These are phyloP conservation scores for Galerina sulciceps DNA, from an alignment of 768 basidiomycete genomes.

Conservation along the genomic window DNA sequence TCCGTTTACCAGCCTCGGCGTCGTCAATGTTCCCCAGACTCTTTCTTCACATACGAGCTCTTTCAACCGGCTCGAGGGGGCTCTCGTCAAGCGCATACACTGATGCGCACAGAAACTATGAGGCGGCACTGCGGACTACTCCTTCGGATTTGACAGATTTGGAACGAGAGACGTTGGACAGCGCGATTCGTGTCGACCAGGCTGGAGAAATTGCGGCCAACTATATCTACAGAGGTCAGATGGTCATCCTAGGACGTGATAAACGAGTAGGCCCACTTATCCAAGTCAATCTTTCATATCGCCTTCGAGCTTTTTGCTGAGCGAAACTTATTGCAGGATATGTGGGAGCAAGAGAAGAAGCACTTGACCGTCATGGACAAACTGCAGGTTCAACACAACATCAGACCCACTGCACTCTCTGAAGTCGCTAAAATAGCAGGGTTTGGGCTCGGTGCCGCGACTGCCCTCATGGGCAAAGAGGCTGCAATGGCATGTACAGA, in stretches of 20 bases:
- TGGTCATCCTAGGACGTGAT: constrained; percentile 71
- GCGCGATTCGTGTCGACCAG: constrained; percentile 88
- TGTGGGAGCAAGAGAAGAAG: constrained; percentile 97
- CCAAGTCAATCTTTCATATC: constrained; percentile 53
- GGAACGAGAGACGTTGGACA: constrained; percentile 58
- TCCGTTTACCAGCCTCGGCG: background rate
- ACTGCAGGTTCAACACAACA: constrained; percentile 79
- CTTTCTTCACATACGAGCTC: background rate
- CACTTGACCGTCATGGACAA: constrained; percentile 88
- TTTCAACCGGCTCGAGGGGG: constrained; percentile 7
- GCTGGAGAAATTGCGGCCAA: constrained; percentile 96
- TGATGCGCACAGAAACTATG: constrained; percentile 34
- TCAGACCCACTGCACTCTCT: constrained; percentile 83
- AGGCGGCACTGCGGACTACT: constrained; percentile 54
- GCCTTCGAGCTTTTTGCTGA: background rate
- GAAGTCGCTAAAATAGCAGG: constrained; percentile 88
- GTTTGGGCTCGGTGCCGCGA: constrained; percentile 83
- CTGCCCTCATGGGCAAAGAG: constrained; percentile 87
- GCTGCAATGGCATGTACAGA: constrained; percentile 99
- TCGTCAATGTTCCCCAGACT: background rate
- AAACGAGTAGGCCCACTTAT: constrained; percentile 63
- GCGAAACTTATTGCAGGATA: constrained; percentile 58
- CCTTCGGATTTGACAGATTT: constrained; percentile 52
- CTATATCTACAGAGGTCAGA: constrained; percentile 92
- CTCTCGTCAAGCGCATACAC: constrained; percentile 52